These are phyloP conservation scores for Cryptosporidium felis DNA, from an alignment of 169 alveolate genomes.

Conservation along the genomic window DNA sequence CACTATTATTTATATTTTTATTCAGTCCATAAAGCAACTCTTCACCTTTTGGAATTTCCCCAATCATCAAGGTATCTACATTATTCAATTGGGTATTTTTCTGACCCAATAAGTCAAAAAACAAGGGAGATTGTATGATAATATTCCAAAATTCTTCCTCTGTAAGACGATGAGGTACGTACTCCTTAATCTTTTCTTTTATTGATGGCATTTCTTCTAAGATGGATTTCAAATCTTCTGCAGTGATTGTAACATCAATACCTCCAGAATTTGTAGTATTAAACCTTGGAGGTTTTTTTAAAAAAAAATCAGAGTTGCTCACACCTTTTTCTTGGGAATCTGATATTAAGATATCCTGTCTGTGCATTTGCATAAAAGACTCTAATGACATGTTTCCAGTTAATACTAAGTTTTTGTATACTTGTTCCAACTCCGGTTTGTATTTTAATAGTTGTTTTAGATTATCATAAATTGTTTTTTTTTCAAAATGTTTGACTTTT, in stretches of 20 bases:
- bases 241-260: slow-evolving; percentile 59
- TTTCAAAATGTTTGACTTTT: not conserved
- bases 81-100: not conserved
- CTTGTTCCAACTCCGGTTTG: slow-evolving; percentile 26
- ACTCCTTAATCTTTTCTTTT: slow-evolving; percentile 26
- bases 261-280: slow-evolving; percentile 16
- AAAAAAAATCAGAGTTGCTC: slow-evolving; percentile 24
- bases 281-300: slow-evolving; percentile 53
- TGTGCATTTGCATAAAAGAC: slow-evolving; percentile 50
- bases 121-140: slow-evolving; percentile 52
- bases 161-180: slow-evolving; percentile 67
- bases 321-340: slow-evolving; percentile 35
- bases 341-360: slow-evolving; percentile 2
- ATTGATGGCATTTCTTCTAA: slow-evolving; percentile 59
- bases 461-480: slow-evolving; percentile 14
- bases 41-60: slow-evolving; percentile 62
- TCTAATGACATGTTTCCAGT: slow-evolving; percentile 54
- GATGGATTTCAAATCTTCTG: slow-evolving; percentile 44
- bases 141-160: slow-evolving; percentile 69
- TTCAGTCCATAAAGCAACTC: slow-evolving; percentile 34
- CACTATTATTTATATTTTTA: not conserved
- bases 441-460: slow-evolving; percentile 26
- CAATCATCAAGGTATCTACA: slow-evolving; percentile 20
- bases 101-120: slow-evolving; percentile 44
- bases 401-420: slow-evolving; percentile 22